Percentiles rank a stretch among this genome's conserved stretches.
Evolutionary conservation across 345 rosid species (phyloP).

Genomic region (Lepidium sativum): DNA sequence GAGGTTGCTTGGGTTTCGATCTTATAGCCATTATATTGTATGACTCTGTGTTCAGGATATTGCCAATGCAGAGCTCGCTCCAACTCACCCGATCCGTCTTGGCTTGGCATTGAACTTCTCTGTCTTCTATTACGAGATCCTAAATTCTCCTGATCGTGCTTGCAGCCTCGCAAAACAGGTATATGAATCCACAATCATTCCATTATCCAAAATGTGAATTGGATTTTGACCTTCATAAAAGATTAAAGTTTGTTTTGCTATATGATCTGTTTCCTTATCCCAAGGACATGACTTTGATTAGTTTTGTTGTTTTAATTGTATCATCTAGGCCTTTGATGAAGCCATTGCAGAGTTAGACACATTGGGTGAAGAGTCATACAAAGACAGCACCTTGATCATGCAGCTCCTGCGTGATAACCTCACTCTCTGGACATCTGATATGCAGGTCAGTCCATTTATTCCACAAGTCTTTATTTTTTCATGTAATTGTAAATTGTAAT

Average conservation of each 20-base stretch:
- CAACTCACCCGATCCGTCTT: constrained; percentile 90
- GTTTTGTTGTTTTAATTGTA: constrained; percentile 4
- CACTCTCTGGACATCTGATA: constrained; percentile 95
- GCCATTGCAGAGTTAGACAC: constrained; percentile 97
- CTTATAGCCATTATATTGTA: background rate
- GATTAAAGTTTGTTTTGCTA: background rate
- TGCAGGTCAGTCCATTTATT: constrained; percentile 52
- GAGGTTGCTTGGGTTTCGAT: background rate
- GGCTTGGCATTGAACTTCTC: constrained; percentile 93
- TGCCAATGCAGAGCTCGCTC: constrained; percentile 79
- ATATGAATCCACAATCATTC: background rate
- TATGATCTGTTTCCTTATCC: background rate
- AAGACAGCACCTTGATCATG: constrained; percentile 97
- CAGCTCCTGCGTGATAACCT: constrained; percentile 98
- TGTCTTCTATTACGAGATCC: constrained; percentile 86
- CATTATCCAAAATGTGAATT: background rate
- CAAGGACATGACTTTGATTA: background rate
- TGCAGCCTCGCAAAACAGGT: constrained; percentile 96
- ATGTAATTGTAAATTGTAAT: too few relatives aligned
- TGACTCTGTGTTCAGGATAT: constrained; percentile 47
- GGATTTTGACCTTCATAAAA: background rate
- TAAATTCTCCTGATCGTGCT: constrained; percentile 92
- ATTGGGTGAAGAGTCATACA: constrained; percentile 95
- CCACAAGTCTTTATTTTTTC: background rate
- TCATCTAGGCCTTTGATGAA: constrained; percentile 75